A percentile compares a stretch with the other conserved stretches of the same genome.
Conservation (phyloP, 768 basidiomycete species). For the Pisolithus microcarpus region DNA sequence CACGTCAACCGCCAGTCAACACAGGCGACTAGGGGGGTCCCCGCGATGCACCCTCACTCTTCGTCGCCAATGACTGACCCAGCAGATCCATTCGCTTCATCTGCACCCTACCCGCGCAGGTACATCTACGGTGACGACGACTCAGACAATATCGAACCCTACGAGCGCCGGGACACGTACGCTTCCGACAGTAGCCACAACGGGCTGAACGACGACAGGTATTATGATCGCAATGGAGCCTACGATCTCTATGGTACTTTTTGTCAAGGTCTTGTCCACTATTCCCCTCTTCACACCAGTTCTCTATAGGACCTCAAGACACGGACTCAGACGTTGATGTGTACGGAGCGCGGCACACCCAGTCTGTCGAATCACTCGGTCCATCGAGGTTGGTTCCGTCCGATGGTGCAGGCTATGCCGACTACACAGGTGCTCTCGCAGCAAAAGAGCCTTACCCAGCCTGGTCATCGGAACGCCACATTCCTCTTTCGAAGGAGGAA, state of each 20-base stretch:
- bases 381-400: conserved; percentile 54
- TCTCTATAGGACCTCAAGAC: conserved; percentile 59
- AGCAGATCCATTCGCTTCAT: conserved; percentile 56
- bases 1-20: conserved; percentile 11
- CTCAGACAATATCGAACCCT: conserved; percentile 60
- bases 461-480: conserved; percentile 86
- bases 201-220: conserved; percentile 35
- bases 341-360: conserved; percentile 62
- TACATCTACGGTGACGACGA: conserved; percentile 69
- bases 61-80: conserved; percentile 57
- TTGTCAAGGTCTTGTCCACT: conserved; percentile 1
- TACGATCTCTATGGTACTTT: conserved; percentile 60
- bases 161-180: conserved; percentile 58
- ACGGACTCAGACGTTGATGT: conserved; percentile 78
- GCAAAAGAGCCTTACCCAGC: conserved; percentile 86
- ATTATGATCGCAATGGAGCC: conserved; percentile 54
- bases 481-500: conserved; percentile 98
- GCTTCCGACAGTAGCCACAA: conserved; percentile 65
- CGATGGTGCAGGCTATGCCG: conserved; percentile 68
- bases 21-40: conserved; percentile 10
- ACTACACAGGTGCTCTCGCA: conserved; percentile 48
- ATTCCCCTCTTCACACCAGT: conserved; percentile 8
- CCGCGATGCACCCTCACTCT: conserved; percentile 42
- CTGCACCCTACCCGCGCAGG: conserved; percentile 30
- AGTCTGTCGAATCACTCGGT: conserved; percentile 68